These are phyloP conservation scores for Glomus cerebriforme DNA, from an alignment of 192 early-diverging fungal species.

Conservation along the genomic window DNA sequence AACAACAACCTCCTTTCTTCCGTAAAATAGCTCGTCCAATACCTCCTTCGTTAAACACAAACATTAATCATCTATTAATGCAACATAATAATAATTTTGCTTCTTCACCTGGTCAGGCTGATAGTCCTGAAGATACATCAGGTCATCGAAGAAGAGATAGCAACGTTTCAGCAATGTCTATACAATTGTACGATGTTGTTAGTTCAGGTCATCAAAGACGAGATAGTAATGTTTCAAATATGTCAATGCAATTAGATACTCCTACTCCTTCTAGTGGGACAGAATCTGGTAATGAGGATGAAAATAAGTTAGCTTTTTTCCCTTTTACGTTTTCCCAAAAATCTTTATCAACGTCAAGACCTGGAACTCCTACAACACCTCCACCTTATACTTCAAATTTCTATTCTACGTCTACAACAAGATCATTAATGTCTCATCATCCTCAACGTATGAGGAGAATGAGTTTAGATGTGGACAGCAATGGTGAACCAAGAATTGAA, in stretches of 20 bases:
- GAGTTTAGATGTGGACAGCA: constrained; percentile 29
- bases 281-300: constrained; percentile 27
- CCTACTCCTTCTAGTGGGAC: constrained; percentile 21
- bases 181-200: constrained; percentile 26
- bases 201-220: constrained; percentile 24
- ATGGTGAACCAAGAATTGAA: constrained; percentile 5
- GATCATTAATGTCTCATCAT: constrained; percentile 7
- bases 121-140: constrained; percentile 21
- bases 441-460: constrained; percentile 29
- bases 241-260: constrained; percentile 33
- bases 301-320: constrained; percentile 14
- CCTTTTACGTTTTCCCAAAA: constrained; percentile 25
- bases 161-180: constrained; percentile 33
- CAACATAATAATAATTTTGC: background rate
- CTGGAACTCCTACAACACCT: constrained; percentile 27
- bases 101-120: background rate
- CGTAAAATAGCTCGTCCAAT: constrained; percentile 27
- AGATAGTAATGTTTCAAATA: constrained; percentile 33
- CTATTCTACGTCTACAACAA: constrained; percentile 4
- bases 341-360: constrained; percentile 21
- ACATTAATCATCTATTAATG: constrained; percentile 14
- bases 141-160: constrained; percentile 31
- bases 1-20: constrained; percentile 5
- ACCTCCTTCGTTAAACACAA: constrained; percentile 24
- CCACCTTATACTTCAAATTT: constrained; percentile 22